A percentile compares a stretch with the other conserved stretches of the same genome.
Conservation (phyloP, 495 filamentous ascomycete genomes). For the Penicillium robsamsonii region DNA sequence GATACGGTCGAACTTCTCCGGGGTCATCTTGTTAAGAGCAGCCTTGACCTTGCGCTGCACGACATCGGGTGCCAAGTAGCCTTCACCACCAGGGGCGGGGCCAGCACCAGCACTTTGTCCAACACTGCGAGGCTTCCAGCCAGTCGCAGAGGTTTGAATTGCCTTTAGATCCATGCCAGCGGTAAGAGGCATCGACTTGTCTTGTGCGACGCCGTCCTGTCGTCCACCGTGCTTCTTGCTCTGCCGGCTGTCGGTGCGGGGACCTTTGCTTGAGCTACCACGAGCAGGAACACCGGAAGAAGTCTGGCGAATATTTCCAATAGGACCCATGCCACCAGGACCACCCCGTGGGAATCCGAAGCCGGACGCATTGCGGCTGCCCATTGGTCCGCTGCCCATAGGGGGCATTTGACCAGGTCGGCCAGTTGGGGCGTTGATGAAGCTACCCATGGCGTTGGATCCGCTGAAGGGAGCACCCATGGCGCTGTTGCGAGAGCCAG, state of each 20-base stretch:
- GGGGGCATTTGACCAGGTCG: slow-evolving; percentile 8
- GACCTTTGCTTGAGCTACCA: slow-evolving; percentile 35
- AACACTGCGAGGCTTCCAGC: slow-evolving; percentile 89
- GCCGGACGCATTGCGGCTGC: not conserved
- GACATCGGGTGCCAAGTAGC: slow-evolving; percentile 79
- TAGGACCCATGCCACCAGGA: slow-evolving; percentile 48
- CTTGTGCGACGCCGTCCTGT: slow-evolving; percentile 61
- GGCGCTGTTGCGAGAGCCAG: slow-evolving; percentile 45
- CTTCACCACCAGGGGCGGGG: slow-evolving; percentile 52
- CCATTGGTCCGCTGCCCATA: slow-evolving; percentile 3
- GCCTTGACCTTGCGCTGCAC: slow-evolving; percentile 99
- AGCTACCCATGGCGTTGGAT: slow-evolving; percentile 4
- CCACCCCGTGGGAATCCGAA: slow-evolving; percentile 3
- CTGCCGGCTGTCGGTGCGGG: slow-evolving; percentile 37
- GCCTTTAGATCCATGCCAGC: slow-evolving; percentile 75
- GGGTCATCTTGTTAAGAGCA: slow-evolving; percentile 98
- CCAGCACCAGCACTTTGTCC: slow-evolving; percentile 43
- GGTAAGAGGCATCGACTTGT: slow-evolving; percentile 87
- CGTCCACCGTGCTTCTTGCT: slow-evolving; percentile 49
- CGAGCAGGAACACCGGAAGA: slow-evolving; percentile 30
- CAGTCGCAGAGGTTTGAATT: slow-evolving; percentile 63
- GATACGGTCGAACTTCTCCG: slow-evolving; percentile 97
- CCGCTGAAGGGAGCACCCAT: slow-evolving; percentile 65
- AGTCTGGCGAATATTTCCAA: slow-evolving; percentile 25
- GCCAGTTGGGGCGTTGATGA: slow-evolving; percentile 1